Conservation (phyloP, 257 asterid species). For the Solanum sejunctum region DNA sequence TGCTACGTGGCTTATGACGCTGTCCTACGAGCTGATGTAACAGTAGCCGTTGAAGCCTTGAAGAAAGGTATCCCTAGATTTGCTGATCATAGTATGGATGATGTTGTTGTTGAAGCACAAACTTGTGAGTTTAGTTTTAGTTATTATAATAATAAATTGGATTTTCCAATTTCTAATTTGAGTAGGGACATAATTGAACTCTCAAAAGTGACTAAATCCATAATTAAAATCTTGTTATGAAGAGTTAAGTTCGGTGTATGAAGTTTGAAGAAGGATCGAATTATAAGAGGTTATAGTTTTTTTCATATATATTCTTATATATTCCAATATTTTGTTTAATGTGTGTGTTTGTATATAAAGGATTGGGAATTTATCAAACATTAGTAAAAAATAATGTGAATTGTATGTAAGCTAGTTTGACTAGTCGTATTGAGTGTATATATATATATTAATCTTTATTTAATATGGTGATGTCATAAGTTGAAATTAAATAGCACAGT, state of each 20-base stretch:
- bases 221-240: constrained; percentile 16
- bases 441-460: no score
- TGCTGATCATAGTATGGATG: constrained; percentile 47
- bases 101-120: constrained; percentile 41
- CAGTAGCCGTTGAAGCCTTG: constrained; percentile 34
- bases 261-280: neutral
- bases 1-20: constrained; percentile 21
- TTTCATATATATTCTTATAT: neutral
- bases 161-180: constrained; percentile 16
- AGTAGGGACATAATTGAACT: constrained; percentile 13
- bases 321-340: neutral
- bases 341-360: neutral
- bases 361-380: neutral
- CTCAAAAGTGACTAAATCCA: constrained; percentile 18
- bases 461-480: neutral
- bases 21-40: constrained; percentile 30
- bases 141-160: neutral
- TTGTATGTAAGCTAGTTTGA: neutral
- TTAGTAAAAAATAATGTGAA: neutral
- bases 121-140: constrained; percentile 31
- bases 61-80: constrained; percentile 35
- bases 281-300: neutral
- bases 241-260: neutral
- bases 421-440: neutral
- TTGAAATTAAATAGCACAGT: neutral